Base-by-base conservation (phyloP, 2,329 filamentous ascomycete species). In the Hypomyces rosellus region DNA sequence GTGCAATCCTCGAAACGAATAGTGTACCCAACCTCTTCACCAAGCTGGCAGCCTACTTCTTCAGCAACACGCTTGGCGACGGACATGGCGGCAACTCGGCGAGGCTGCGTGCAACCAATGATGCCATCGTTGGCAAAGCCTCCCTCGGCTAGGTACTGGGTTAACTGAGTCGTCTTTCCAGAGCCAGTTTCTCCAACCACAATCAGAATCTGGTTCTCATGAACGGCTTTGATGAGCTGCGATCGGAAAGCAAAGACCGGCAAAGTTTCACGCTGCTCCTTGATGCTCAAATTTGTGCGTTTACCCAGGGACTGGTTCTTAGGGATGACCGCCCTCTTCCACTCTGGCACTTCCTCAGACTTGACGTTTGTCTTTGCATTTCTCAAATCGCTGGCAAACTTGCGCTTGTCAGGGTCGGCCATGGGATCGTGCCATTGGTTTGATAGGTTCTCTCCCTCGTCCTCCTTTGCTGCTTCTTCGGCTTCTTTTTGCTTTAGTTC, bases 381-480 rank as follows among this genome's bases (percentile, higher is more conserved):
- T 49, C 89, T 81, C 45, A 97, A 67, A 57, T 97, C 93, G 57
- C 85, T 85, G 1, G 93, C 93, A 69, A 99, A 99, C 57, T 93
- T 86, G 49, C 87, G 80, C 65, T 91, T 82, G 56, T 93, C 87
- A 2, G 89, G 85, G 20, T 85, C 82, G 13, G 89, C 86, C 91
- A 99, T 96, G 0, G 93, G 93, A 65, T 99, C 93, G 51, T 96
- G 87, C 95, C 95, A 99, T 67, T 96, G 90, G 12, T 88, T 83
- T 47, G 86, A 83, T 3, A 99, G 74, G 61, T 97, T 90, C 33
- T 93, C 86, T 61, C 90, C 86, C 0, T 83, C 78, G 56, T 88
- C 83, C 54, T 93, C 83, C 18, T 89, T 86, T 2, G 74, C 74
- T 72, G 70, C 87, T 73, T 69, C 89, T 53, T 95, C 87, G 0